These are phyloP conservation scores for Capsicum pubescens DNA, from an alignment of 257 asterid species.

Conservation along the genomic window DNA sequence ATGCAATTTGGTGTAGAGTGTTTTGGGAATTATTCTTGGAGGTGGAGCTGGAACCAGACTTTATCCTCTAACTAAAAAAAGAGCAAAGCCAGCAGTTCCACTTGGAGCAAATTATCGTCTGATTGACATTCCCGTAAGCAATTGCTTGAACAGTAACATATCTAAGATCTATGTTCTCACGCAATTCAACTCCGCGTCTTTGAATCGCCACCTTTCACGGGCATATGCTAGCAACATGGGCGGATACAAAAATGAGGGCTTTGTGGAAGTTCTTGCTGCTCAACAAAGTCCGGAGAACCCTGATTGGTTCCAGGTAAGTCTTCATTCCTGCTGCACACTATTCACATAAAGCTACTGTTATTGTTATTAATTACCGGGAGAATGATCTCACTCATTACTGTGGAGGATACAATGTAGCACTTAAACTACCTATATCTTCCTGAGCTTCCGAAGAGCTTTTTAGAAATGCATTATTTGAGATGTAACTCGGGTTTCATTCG, in stretches of 20 bases:
- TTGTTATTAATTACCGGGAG: not conserved
- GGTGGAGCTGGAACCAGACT: constrained; percentile 99
- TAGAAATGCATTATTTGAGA: not conserved
- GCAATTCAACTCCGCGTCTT: constrained; percentile 95
- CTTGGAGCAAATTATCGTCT: constrained; percentile 92
- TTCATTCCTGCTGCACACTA: not conserved
- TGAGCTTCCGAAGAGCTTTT: not conserved
- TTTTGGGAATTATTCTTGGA: constrained; percentile 89
- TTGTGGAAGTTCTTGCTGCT: constrained; percentile 98
- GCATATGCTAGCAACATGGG: constrained; percentile 96
- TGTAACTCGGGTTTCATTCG: not conserved
- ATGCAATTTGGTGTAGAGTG: constrained; percentile 61
- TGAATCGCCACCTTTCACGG: constrained; percentile 92
- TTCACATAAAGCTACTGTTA: not conserved
- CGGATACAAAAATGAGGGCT: constrained; percentile 88
- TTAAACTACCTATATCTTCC: not conserved
- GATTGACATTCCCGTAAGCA: constrained; percentile 97
- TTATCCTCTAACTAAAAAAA: constrained; percentile 89
- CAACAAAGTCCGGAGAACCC: constrained; percentile 98
- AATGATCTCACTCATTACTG: not conserved
- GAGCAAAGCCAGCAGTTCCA: constrained; percentile 98
- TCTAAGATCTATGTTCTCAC: constrained; percentile 94
- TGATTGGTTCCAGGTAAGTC: constrained; percentile 87
- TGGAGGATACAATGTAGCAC: constrained; percentile 9
- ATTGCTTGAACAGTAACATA: constrained; percentile 89